Conservation (phyloP, 148 eudicot genomes). For the Talinum fruticosum region DNA sequence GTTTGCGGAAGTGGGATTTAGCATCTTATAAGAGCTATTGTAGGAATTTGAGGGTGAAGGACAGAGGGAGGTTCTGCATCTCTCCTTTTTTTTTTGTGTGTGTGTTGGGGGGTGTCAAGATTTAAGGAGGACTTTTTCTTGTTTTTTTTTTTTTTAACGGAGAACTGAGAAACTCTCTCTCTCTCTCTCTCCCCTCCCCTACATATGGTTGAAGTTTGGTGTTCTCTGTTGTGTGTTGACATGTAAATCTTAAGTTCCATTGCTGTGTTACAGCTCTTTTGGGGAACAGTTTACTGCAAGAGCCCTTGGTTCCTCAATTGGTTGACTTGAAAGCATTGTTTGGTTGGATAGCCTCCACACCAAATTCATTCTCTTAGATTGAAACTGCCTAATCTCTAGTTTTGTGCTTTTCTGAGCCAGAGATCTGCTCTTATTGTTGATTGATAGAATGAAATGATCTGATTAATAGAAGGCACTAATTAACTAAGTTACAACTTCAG, state of each 20-base stretch:
- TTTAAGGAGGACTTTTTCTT: not conserved
- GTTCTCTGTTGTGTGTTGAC: too few relatives aligned
- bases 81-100: not conserved
- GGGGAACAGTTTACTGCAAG: too few relatives aligned
- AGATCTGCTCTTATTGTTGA: not conserved
- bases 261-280: too few relatives aligned
- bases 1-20: not conserved
- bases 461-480: not conserved
- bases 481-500: slow-evolving; percentile 28
- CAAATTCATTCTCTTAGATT: not conserved
- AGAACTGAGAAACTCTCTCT: not conserved
- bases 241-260: too few relatives aligned
- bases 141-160: too few relatives aligned
- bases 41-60: not conserved
- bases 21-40: not conserved
- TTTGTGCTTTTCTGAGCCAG: not conserved
- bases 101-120: not conserved
- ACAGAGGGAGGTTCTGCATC: too few relatives aligned
- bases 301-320: too few relatives aligned
- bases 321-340: too few relatives aligned
- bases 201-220: too few relatives aligned
- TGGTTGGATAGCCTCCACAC: not conserved
- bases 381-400: not conserved
- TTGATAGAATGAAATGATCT: not conserved
- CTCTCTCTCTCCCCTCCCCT: not conserved